Base-by-base conservation (phyloP, 768 basidiomycete species). In the Boletus speciosus region DNA sequence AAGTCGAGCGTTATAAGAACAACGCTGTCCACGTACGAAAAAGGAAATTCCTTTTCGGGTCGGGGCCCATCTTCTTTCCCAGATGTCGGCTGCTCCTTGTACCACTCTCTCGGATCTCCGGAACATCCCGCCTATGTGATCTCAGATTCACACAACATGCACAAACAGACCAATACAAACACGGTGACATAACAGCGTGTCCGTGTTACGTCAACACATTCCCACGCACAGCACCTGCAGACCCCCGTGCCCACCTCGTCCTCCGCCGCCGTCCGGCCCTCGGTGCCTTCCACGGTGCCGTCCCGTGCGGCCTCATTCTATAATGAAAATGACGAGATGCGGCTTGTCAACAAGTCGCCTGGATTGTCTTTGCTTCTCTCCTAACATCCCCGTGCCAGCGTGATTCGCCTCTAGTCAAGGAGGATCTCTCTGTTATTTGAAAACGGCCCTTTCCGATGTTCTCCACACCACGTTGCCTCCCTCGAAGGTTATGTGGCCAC, bases 31-130 rank as follows among this genome's bases (percentile, higher is more conserved):
- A 56, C 55, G 21, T 35, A 68, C 49, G 42, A 47, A 60, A 48
- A 5, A 0, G 56, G 68, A 10, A 72, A 37, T 70, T 39, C 70
- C 70, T 49, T 54, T 61, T 56, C 29, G 0, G 37, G 61, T 31
- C 55, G 45, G 60, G 54, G 65, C 44, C 15, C 61, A 71, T 68
- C 60, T 65, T 51, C 58, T 59, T 23, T 70, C 64, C 70, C 68
- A 70, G 68, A 70, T 72, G 64, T 72, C 70, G 69, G 69, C 65
- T 70, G 70, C 68, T 68, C 68, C 66, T 68, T 66, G 67, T 71
- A 59, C 69, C 69, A 49, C 45, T 72, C 19, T 58, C 58, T 70
- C 70, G 69, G 69, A 38, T 21, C 52, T 51, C 27, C 69, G 70
- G 70, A 63, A 72, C 60, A 66, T 68, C 49, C 69, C 69, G 70